Base-by-base conservation (phyloP, 345 rosid species). In the Physaria fendleri region DNA sequence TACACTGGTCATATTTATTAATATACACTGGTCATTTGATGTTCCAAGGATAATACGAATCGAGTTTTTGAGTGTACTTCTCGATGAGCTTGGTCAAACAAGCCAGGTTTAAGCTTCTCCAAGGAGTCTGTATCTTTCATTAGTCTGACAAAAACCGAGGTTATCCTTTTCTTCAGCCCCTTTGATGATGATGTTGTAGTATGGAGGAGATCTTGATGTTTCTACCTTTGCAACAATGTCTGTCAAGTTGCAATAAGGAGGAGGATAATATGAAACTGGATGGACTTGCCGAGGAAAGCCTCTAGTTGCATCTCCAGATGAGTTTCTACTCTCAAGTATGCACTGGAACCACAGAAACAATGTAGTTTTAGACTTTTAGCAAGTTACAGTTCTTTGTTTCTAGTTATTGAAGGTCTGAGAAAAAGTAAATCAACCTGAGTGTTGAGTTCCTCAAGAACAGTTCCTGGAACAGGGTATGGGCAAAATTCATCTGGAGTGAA, bases 401-500 rank as follows among this genome's bases (percentile, higher is more conserved):
- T 54, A 53, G 48, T 62, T 39, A 37, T 3, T 20, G 15, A 40
- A 41, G 56, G 34, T 14, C 47, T 28, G 37, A 23, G 15, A 58
- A 21, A 20, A 13, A 29, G 45, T 46, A 62, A 66, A 84, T 65
- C 29, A 74, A 94, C 99, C 90, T 85, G 96, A 0, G 87, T 78
- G 52, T 87, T 87, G 60, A 94, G 63, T 47, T 85, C 95, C 71
- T 87, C 99, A 57, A 94, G 61, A 49, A 90, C 84, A 74, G 82
- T 78, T 73, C 93, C 97, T 16, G 96, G 89, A 59, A 90, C 90
- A 64, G 90, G 63, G 71, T 90, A 87, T 0, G 93, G 95, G 44
- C 96, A 90, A 74, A 94, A 94, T 50, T 90, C 99, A 44, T 90
- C 99, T 0, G 99, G 99, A 18, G 90, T 85, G 44, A 90, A 94